phyloP scores from a whole-genome alignment of 1,139 yeast genomes.

The Ogataea hybrid region DNA sequence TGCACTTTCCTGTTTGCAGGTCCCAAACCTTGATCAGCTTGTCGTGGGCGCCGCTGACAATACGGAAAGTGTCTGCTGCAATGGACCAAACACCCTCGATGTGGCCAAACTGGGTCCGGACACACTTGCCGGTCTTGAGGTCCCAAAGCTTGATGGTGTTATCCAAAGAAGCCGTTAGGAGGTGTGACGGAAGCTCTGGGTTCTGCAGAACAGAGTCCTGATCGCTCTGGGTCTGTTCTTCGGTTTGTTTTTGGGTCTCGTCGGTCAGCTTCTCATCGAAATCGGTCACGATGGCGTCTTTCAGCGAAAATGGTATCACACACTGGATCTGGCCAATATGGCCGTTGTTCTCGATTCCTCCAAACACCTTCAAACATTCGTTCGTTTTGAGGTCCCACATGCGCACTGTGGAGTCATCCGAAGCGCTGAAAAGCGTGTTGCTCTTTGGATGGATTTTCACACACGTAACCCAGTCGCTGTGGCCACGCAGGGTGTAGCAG shows the following conservation, averaged over 20 bases:
- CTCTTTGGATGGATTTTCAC: conserved; percentile 84
- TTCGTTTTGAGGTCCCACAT: conserved; percentile 92
- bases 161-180: conserved; percentile 85
- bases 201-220: conserved; percentile 21
- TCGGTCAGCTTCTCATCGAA: conserved; percentile 31
- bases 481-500: conserved; percentile 91
- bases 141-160: conserved; percentile 96
- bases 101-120: conserved; percentile 94
- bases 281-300: conserved; percentile 48
- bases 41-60: conserved; percentile 93
- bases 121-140: conserved; percentile 78
- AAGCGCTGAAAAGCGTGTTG: conserved; percentile 77
- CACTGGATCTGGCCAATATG: conserved; percentile 90
- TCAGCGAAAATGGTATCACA: conserved; percentile 77
- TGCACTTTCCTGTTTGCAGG: conserved; percentile 86
- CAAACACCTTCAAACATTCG: conserved; percentile 74
- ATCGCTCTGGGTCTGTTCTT: conserved; percentile 8
- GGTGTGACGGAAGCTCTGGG: conserved; percentile 65
- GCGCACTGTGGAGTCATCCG: conserved; percentile 88
- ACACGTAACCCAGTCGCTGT: conserved; percentile 86
- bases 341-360: conserved; percentile 64
- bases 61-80: conserved; percentile 91
- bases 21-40: conserved; percentile 93
- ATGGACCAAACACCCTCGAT: conserved; percentile 98
- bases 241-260: conserved; percentile 17